phyloP scores from a whole-genome alignment of 441 rosid genomes.

The Bruguiera hainesii region DNA sequence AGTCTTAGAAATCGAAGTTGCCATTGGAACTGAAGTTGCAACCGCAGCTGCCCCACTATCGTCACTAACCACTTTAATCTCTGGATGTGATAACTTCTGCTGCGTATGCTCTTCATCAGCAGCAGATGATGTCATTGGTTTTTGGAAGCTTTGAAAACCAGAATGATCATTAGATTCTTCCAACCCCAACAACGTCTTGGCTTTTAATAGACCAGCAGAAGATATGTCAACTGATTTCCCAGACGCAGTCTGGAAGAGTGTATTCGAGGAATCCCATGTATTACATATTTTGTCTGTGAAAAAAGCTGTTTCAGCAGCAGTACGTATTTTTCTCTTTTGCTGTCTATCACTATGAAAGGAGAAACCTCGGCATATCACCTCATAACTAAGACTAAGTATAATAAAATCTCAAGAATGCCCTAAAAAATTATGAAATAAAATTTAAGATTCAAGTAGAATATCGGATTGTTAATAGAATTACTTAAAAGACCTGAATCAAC shows the following conservation, averaged over 20 bases:
- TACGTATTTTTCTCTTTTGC: not conserved
- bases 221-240: constrained; percentile 68
- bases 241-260: constrained; percentile 78
- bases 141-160: constrained; percentile 32
- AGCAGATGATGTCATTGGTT: constrained; percentile 25
- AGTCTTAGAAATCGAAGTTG: constrained; percentile 25
- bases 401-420: no score
- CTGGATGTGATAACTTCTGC: constrained; percentile 23
- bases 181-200: constrained; percentile 68
- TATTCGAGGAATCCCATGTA: constrained; percentile 24
- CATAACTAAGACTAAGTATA: no score
- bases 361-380: no score
- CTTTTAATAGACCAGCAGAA: constrained; percentile 64
- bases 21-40: constrained; percentile 29
- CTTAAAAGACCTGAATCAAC: constrained; percentile 28
- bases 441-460: no score
- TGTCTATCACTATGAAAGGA: no score
- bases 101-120: constrained; percentile 20
- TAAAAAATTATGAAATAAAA: no score
- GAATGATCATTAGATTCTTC: constrained; percentile 36
- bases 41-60: constrained; percentile 18
- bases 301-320: not conserved
- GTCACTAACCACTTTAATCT: constrained; percentile 15
- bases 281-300: not conserved
- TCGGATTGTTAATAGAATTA: not conserved